Percentiles rank a stretch among this genome's conserved stretches.
These are phyloP conservation scores for Botrytis fragariae DNA, from an alignment of 2,329 filamentous ascomycete species.

Conservation along the genomic window DNA sequence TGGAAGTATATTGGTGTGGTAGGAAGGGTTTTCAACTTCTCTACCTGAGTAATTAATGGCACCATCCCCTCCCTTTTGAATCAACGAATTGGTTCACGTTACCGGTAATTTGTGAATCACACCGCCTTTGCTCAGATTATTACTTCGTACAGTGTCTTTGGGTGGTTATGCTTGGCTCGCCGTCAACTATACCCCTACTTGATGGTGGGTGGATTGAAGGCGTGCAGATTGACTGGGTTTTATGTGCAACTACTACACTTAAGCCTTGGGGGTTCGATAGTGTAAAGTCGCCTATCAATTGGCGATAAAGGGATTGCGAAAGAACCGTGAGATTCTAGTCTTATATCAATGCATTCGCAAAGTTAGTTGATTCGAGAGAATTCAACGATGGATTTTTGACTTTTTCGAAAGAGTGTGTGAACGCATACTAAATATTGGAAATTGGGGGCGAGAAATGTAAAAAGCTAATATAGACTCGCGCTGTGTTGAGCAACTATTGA, in stretches of 20 bases:
- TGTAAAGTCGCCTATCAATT: background rate
- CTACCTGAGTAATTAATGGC: background rate
- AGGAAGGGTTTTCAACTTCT: background rate
- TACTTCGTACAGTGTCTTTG: background rate
- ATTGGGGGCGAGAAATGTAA: background rate
- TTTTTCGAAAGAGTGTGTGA: background rate
- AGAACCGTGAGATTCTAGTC: background rate
- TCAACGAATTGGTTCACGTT: background rate
- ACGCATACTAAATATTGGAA: background rate
- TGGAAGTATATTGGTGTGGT: background rate
- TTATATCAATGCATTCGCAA: background rate
- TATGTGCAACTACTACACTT: background rate
- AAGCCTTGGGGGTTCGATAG: background rate
- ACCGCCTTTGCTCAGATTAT: background rate
- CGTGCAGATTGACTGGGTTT: background rate
- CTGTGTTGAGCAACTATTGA: background rate
- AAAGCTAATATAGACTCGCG: background rate
- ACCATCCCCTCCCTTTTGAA: background rate
- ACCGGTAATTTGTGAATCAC: background rate
- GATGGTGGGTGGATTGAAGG: background rate
- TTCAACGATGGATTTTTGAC: background rate
- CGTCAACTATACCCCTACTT: background rate
- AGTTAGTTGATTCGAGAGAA: background rate
- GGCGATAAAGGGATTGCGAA: background rate
- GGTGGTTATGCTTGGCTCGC: background rate